Evolutionary conservation across 1,139 yeast genomes (phyloP).

Genomic region (Geotrichum fermentans): DNA sequence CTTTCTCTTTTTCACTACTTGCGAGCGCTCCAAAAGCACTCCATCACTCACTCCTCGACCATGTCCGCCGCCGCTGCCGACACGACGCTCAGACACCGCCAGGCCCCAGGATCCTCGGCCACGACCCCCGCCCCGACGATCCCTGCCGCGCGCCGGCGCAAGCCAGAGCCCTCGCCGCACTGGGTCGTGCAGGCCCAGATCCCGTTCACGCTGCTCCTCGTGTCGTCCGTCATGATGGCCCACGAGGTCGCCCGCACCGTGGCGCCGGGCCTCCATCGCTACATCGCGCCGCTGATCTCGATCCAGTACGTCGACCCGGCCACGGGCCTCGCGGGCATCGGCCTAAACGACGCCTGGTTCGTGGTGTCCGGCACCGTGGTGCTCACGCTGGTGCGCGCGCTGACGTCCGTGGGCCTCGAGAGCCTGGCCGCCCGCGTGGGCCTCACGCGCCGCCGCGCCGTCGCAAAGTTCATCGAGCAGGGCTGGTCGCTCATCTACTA

Average conservation of each 20-base stretch:
- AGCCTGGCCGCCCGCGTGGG: slow-evolving; percentile 50
- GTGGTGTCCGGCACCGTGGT: slow-evolving; percentile 53
- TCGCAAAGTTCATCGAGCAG: slow-evolving; percentile 76
- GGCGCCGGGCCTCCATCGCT: neutral
- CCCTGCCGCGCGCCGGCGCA: too few relatives aligned
- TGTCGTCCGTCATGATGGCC: slow-evolving; percentile 1
- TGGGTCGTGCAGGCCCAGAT: neutral
- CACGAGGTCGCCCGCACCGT: neutral
- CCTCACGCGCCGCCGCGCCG: slow-evolving; percentile 42
- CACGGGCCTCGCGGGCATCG: slow-evolving; percentile 26
- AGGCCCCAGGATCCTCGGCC: neutral
- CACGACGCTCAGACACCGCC: too few relatives aligned
- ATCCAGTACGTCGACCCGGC: slow-evolving; percentile 27
- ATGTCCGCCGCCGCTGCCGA: too few relatives aligned
- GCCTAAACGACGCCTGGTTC: slow-evolving; percentile 46
- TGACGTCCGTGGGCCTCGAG: slow-evolving; percentile 54
- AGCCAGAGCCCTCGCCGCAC: neutral
- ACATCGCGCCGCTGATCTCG: slow-evolving; percentile 26
- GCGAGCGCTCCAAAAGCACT: too few relatives aligned
- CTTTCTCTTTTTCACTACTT: too few relatives aligned
- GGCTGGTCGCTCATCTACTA: slow-evolving; percentile 74
- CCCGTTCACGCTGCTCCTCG: neutral
- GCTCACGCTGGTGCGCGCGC: slow-evolving; percentile 56
- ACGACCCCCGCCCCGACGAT: neutral
- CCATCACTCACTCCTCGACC: too few relatives aligned